These are phyloP conservation scores for Solanum gracilifrons DNA, from an alignment of 257 asterid genomes.

Conservation along the genomic window DNA sequence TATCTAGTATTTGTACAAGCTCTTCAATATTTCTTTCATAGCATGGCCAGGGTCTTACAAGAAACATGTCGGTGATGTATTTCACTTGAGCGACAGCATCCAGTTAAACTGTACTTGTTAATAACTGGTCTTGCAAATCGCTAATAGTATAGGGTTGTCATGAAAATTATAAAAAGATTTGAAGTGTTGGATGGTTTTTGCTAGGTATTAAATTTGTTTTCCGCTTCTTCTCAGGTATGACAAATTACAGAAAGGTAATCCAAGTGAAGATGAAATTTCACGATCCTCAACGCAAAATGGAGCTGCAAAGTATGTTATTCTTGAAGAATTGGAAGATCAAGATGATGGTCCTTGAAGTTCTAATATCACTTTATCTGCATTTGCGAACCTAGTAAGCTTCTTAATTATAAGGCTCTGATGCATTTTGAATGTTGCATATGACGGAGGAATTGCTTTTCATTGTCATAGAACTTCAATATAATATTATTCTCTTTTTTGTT, in stretches of 20 bases:
- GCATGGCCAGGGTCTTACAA: neutral
- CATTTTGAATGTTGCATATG: neutral
- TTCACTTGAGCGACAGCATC: neutral
- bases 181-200: neutral
- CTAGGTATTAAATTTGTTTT: neutral
- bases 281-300: conserved; percentile 14
- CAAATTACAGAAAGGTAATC: conserved; percentile 59
- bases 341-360: conserved; percentile 32
- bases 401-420: neutral
- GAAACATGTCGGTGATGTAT: neutral
- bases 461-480: neutral
- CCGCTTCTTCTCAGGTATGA: conserved; percentile 32
- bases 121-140: neutral
- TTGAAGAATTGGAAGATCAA: conserved; percentile 73
- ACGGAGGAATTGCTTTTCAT: neutral
- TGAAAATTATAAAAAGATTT: neutral
- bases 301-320: conserved; percentile 66
- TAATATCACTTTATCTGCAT: neutral
- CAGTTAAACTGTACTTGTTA: neutral
- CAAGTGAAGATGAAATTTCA: conserved; percentile 14
- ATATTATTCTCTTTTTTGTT: neutral
- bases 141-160: neutral
- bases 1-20: neutral
- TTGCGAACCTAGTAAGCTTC: conserved; percentile 25
- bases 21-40: neutral